phyloP scores from a whole-genome alignment of 106 monocot species.

The Phalaenopsis aphrodite region DNA sequence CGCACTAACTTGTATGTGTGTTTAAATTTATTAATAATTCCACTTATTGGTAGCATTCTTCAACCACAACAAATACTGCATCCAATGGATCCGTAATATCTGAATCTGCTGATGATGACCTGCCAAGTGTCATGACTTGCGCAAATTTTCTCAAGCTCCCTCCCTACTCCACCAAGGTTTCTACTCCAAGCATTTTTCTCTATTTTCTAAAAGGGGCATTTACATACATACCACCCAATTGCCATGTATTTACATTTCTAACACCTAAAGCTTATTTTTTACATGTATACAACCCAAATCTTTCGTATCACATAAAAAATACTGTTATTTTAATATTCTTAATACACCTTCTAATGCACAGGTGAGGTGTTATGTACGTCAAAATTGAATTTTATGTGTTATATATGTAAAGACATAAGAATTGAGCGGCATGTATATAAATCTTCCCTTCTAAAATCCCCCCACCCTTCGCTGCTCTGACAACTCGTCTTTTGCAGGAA shows the following conservation, averaged over 20 bases:
- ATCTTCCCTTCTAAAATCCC: background rate
- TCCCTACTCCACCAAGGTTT: conserved; percentile 92
- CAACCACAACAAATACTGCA: conserved; percentile 28
- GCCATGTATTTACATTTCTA: too few relatives aligned
- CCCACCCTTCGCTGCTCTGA: background rate
- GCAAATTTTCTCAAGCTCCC: conserved; percentile 97
- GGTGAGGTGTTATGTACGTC: too few relatives aligned
- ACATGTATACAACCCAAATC: too few relatives aligned
- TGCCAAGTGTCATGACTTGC: conserved; percentile 99
- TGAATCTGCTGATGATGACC: conserved; percentile 79
- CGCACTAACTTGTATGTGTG: background rate
- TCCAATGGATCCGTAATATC: conserved; percentile 39
- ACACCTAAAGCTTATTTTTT: too few relatives aligned
- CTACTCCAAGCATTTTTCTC: background rate
- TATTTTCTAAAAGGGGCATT: background rate
- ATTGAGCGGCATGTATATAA: too few relatives aligned
- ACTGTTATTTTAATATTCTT: too few relatives aligned
- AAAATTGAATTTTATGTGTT: too few relatives aligned
- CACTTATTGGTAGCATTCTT: conserved; percentile 53
- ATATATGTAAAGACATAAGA: too few relatives aligned
- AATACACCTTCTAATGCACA: too few relatives aligned
- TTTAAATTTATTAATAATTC: background rate
- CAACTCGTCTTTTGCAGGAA: conserved; percentile 37
- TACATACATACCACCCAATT: too few relatives aligned
- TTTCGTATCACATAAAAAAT: too few relatives aligned